phyloP scores from a whole-genome alignment of 441 rosid species.

The Kokia cookei region DNA sequence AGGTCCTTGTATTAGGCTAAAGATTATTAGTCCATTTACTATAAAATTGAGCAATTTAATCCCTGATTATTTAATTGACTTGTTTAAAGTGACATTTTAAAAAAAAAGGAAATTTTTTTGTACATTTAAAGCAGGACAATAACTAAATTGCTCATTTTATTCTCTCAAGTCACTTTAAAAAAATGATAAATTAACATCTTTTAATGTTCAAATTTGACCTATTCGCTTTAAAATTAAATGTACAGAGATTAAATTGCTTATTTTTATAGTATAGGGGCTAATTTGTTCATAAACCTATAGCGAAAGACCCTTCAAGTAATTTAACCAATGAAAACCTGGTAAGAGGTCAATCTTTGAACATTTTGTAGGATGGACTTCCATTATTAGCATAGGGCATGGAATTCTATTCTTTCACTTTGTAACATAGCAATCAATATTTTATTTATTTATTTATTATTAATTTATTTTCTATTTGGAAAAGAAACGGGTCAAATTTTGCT shows the following conservation, averaged over 20 bases:
- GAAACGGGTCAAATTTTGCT: too few species aligned
- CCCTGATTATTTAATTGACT: background rate
- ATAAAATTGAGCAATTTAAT: background rate
- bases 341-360: background rate
- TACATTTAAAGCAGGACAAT: too few species aligned
- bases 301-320: background rate
- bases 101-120: too few species aligned
- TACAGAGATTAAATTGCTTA: background rate
- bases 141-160: too few species aligned
- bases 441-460: too few species aligned
- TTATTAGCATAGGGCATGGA: conserved; percentile 30
- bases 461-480: too few species aligned
- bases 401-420: conserved; percentile 61
- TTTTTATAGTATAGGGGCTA: background rate
- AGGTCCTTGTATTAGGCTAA: background rate
- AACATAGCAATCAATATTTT: conserved; percentile 44
- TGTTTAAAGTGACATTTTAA: too few species aligned
- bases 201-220: background rate
- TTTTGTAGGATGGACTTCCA: conserved; percentile 9
- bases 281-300: background rate
- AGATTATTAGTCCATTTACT: background rate
- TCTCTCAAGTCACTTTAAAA: too few species aligned
- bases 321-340: too few species aligned
- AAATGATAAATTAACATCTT: background rate
- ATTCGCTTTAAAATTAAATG: background rate